phyloP scores from a whole-genome alignment of 78 protist genomes.

The Bodo saltans region DNA sequence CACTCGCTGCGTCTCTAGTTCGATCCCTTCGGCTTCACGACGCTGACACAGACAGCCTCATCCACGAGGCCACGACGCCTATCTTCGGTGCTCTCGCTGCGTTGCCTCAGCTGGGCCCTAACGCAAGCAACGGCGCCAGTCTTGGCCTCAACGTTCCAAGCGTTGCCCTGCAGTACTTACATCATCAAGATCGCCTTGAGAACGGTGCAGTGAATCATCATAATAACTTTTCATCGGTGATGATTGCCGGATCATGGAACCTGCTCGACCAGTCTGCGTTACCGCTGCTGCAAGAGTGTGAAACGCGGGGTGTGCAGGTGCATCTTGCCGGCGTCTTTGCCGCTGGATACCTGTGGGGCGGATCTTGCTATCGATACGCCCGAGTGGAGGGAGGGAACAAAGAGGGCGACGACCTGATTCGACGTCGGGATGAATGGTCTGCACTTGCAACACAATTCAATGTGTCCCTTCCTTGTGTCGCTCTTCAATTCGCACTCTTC shows the following conservation, averaged over 20 bases:
- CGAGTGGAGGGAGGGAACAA: too few relatives aligned
- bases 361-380: not conserved
- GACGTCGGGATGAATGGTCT: too few relatives aligned
- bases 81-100: not conserved
- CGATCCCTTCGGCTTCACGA: slow-evolving; percentile 1
- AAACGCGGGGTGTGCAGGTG: not conserved
- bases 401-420: too few relatives aligned
- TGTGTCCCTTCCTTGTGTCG: too few relatives aligned
- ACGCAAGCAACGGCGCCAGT: not conserved
- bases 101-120: not conserved
- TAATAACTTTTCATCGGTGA: not conserved
- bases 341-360: not conserved
- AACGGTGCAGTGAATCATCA: too few relatives aligned
- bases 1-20: not conserved
- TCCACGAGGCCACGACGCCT: not conserved
- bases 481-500: too few relatives aligned
- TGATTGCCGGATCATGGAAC: slow-evolving; percentile 5
- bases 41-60: not conserved
- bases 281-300: not conserved
- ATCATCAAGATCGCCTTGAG: too few relatives aligned
- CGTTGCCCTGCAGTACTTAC: not conserved
- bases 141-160: not conserved
- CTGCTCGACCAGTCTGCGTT: not conserved
- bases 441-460: too few relatives aligned
- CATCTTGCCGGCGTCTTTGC: not conserved